Evolutionary conservation across 2,329 filamentous ascomycete genomes (phyloP).

Genomic region (Helotiales sp.): DNA sequence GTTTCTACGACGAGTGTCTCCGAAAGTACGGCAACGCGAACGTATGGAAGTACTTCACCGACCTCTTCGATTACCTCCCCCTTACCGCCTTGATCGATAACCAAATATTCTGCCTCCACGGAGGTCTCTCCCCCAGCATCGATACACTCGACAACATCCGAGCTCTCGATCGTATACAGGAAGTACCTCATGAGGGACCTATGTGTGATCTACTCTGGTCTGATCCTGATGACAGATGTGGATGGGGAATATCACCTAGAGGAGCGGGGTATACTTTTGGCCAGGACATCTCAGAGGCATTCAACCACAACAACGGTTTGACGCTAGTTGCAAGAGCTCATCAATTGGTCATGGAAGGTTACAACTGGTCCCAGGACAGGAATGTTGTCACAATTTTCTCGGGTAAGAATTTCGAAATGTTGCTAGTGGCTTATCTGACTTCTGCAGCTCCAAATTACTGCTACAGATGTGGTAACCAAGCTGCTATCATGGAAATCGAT

Average conservation of each 20-base stretch:
- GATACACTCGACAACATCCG: conserved; percentile 95
- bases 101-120: conserved; percentile 98
- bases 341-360: conserved; percentile 99
- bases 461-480: conserved; percentile 98
- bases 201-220: conserved; percentile 99
- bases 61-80: conserved; percentile 97
- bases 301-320: conserved; percentile 98
- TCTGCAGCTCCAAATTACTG: conserved; percentile 82
- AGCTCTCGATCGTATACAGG: conserved; percentile 92
- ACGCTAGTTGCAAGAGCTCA: conserved; percentile 95
- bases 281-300: conserved; percentile 96
- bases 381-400: conserved; percentile 99
- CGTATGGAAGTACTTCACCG: conserved; percentile 99
- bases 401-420: conserved; percentile 51
- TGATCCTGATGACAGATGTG: conserved; percentile 93
- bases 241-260: conserved; percentile 93
- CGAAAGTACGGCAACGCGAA: conserved; percentile 99
- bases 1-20: conserved; percentile 98
- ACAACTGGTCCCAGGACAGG: conserved; percentile 98
- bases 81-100: conserved; percentile 97
- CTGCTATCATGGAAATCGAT: conserved; percentile 99
- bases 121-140: conserved; percentile 92
- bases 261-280: conserved; percentile 95
- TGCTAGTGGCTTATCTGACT: conserved; percentile 27
- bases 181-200: conserved; percentile 95